Conservation (phyloP, 805 yeast species). For the Yamadazyma akitaensis region DNA sequence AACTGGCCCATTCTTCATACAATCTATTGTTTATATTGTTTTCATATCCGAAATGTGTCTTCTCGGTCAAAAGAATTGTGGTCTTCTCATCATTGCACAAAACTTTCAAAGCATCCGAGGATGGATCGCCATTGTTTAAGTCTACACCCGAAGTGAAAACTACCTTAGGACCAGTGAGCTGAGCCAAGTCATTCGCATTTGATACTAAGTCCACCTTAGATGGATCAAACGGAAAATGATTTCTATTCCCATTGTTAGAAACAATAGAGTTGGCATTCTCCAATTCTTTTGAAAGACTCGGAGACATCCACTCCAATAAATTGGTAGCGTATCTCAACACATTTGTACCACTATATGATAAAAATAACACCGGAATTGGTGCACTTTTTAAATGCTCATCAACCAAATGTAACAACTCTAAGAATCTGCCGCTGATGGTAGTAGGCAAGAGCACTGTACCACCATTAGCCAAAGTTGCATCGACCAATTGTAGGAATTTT, state of each 20-base stretch:
- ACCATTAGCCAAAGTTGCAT: constrained; percentile 65
- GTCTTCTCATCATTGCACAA: constrained; percentile 65
- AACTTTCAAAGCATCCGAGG: constrained; percentile 49
- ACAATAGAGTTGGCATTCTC: constrained; percentile 40
- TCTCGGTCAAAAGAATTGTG: constrained; percentile 73
- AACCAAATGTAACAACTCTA: constrained; percentile 73
- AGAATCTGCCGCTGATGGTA: constrained; percentile 71
- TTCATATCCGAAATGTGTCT: constrained; percentile 36
- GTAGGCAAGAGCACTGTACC: constrained; percentile 85
- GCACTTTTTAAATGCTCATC: constrained; percentile 60
- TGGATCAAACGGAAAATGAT: constrained; percentile 76
- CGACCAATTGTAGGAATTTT: constrained; percentile 57
- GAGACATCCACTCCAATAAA: constrained; percentile 94
- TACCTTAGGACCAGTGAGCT: constrained; percentile 67
- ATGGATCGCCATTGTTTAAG: constrained; percentile 58
- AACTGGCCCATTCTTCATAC: constrained; percentile 50
- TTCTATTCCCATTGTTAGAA: constrained; percentile 34
- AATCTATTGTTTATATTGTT: constrained; percentile 50
- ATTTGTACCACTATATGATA: constrained; percentile 79
- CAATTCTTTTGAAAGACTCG: constrained; percentile 82
- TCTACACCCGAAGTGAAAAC: constrained; percentile 74
- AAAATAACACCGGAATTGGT: constrained; percentile 67
- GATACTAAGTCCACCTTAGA: constrained; percentile 54
- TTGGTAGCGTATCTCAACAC: constrained; percentile 77
- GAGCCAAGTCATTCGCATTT: constrained; percentile 52